phyloP scores from a whole-genome alignment of 1,284 basidiomycete species.

The Amylostereum areolatum region DNA sequence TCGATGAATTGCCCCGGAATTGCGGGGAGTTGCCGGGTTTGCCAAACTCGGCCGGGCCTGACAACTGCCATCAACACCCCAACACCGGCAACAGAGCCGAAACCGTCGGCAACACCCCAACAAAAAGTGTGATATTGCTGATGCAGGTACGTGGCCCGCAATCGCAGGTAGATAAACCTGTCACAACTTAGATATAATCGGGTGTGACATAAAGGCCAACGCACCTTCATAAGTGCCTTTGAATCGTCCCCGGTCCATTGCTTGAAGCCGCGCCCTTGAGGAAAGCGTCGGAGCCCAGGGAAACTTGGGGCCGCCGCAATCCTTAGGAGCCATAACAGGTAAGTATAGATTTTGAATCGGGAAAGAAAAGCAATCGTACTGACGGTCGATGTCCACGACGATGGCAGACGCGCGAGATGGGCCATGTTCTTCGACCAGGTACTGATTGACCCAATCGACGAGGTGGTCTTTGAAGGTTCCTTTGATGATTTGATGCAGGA shows the following conservation, averaged over 20 bases:
- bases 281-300: conserved; percentile 11
- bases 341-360: not conserved
- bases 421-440: conserved; percentile 15
- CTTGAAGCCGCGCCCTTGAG: conserved; percentile 12
- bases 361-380: conserved; percentile 12
- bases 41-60: no score
- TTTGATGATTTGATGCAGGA: conserved; percentile 35
- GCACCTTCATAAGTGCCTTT: conserved; percentile 8
- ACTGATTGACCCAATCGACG: conserved; percentile 27
- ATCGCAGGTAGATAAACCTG: conserved; percentile 20
- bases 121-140: no score
- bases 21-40: no score
- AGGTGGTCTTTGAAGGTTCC: conserved; percentile 33
- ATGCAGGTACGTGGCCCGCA: conserved; percentile 10
- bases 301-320: conserved; percentile 6
- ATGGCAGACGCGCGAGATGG: conserved; percentile 14
- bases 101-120: no score
- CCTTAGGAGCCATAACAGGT: not conserved
- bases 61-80: no score
- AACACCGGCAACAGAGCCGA: no score
- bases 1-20: no score
- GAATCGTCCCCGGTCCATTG: conserved; percentile 16
- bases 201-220: no score
- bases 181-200: no score
- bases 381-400: conserved; percentile 26